Conservation (phyloP, 345 rosid genomes). For the Mangifera indica region DNA sequence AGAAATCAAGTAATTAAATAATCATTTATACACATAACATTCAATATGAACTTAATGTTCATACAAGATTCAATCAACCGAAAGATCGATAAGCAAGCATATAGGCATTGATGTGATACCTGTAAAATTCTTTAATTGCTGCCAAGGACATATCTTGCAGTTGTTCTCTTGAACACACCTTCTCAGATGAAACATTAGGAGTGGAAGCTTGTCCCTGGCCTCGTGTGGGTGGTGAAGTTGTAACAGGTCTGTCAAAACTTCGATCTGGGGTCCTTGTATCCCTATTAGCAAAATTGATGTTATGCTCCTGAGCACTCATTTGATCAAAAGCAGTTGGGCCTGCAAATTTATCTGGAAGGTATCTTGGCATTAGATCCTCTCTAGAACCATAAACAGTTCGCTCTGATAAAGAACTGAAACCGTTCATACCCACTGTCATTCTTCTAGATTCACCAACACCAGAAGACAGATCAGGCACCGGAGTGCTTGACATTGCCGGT, state of each 20-base stretch:
- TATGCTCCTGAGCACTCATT: constrained; percentile 49
- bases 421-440: constrained; percentile 55
- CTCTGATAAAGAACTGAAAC: constrained; percentile 45
- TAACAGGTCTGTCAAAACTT: constrained; percentile 51
- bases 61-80: neutral
- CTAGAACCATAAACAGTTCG: constrained; percentile 36
- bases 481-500: constrained; percentile 33
- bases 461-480: constrained; percentile 47
- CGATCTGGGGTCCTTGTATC: constrained; percentile 45
- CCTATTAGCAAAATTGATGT: constrained; percentile 44
- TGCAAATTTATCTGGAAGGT: constrained; percentile 49
- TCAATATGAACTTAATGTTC: neutral
- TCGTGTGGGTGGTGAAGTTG: constrained; percentile 44
- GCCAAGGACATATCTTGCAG: constrained; percentile 57
- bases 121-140: constrained; percentile 90
- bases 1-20: no score
- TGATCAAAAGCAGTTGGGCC: constrained; percentile 49
- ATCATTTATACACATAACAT: neutral
- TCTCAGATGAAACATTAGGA: constrained; percentile 51
- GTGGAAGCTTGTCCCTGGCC: constrained; percentile 39
- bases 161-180: constrained; percentile 54
- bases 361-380: constrained; percentile 50
- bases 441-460: constrained; percentile 57
- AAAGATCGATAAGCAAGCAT: neutral
- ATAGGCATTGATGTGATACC: constrained; percentile 39